Evolutionary conservation across 176 grass and related monocot species (phyloP).

Genomic region (Phoenix roebelenii): DNA sequence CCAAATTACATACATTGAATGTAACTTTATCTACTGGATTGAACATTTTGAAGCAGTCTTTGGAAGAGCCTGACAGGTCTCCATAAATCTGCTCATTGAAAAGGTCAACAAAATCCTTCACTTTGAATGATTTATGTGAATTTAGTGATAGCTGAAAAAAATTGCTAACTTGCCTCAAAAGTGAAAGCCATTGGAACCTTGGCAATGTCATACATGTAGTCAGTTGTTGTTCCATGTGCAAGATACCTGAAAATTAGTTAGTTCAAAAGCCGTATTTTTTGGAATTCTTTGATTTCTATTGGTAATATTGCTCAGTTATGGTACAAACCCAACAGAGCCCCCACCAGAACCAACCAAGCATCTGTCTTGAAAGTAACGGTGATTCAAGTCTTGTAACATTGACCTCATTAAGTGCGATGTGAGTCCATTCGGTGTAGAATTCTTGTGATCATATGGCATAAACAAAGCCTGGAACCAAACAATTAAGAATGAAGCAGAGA

Average conservation of each 20-base stretch:
- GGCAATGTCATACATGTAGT: constrained; percentile 73
- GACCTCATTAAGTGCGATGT: constrained; percentile 68
- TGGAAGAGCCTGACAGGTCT: constrained; percentile 55
- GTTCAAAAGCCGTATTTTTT: too few relatives aligned
- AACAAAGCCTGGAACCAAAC: constrained; percentile 59
- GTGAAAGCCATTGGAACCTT: constrained; percentile 97
- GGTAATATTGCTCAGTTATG: not conserved
- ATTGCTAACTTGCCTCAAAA: constrained; percentile 64
- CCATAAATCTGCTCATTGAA: constrained; percentile 66
- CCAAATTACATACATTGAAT: constrained; percentile 52
- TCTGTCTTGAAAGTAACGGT: constrained; percentile 69
- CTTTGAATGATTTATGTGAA: not conserved
- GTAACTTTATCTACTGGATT: constrained; percentile 70
- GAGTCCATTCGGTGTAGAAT: constrained; percentile 59
- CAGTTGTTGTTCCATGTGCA: constrained; percentile 98
- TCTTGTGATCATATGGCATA: constrained; percentile 99
- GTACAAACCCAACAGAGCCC: constrained; percentile 81
- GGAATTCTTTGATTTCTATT: too few relatives aligned
- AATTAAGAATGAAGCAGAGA: not conserved
- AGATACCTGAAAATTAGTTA: constrained; percentile 48
- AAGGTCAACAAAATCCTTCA: constrained; percentile 3
- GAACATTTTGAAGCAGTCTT: constrained; percentile 96
- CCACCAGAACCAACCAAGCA: constrained; percentile 91
- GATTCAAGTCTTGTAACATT: constrained; percentile 74
- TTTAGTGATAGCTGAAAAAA: too few relatives aligned